Base-by-base conservation (phyloP, 495 filamentous ascomycete species). In the Rhypophila decipiens region DNA sequence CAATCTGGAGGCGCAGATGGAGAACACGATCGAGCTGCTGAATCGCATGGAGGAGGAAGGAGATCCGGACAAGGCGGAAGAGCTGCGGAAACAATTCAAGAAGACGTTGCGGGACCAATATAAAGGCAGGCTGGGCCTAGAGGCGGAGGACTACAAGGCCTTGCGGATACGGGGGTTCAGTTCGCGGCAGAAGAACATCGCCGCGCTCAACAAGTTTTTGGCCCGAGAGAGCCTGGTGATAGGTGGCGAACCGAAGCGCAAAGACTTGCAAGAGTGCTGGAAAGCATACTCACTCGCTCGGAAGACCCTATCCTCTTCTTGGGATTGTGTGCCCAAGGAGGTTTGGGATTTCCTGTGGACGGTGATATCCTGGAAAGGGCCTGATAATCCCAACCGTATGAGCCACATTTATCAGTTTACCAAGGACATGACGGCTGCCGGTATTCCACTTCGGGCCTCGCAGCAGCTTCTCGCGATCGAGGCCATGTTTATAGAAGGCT, bases 381-480 rank as follows among this genome's bases (percentile, higher is more conserved):
- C 56, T 2, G 60, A 71, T 8, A 74, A 75, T 51, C 58, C 74
- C 22, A 70, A 78, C 39, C 79, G 78, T 31, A 75, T 82, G 62
- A 62, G 68, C 11, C 82, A 82, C 63, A 55, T 87, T 15, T 77
- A 80, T 45, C 56, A 65, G 10, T 65, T 90, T 12, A 67, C 75
- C 5, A 71, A 79, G 57, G 86, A 89, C 52, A 80, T 85, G 61
- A 59, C 67, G 21, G 67, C 76, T 10, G 67, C 74, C 31, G 78
- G 76, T 9, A 67, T 72, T 42, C 44, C 65, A 9, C 67, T 89
- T 42, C 56, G 68, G 1, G 70, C 70, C 2, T 65, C 75, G 10
- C 80, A 88, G 51, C 75, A 77, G 39, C 67, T 87, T 18, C 66
- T 82, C 7, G 82, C 80, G 39, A 78, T 88, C 34, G 78, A 84